Evolutionary conservation across 305 asterid species (phyloP).

Genomic region (Euphrasia arctica): DNA sequence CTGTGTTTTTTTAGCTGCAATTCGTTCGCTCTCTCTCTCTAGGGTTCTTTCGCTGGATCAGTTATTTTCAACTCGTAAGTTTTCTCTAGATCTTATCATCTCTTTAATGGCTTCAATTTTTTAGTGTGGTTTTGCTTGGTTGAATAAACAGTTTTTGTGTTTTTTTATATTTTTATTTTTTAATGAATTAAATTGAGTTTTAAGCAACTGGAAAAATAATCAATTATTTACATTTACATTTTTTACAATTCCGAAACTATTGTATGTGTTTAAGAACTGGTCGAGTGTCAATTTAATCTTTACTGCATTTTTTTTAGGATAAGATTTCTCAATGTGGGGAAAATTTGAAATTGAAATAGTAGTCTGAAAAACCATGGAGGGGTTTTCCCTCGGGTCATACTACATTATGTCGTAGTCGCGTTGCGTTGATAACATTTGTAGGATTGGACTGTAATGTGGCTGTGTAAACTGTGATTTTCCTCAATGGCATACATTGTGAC

Average conservation of each 20-base stretch:
- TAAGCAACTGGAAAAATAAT: background rate
- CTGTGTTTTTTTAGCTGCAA: no score
- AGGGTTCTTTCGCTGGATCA: conserved; percentile 38
- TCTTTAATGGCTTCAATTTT: no score
- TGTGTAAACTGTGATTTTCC: background rate
- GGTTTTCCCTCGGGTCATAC: no score
- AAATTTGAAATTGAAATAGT: background rate
- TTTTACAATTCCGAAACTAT: background rate
- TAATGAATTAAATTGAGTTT: no score
- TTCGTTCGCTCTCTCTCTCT: conserved; percentile 4
- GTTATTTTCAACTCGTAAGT: conserved; percentile 35
- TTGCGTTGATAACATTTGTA: background rate
- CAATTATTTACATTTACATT: background rate
- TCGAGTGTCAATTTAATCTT: background rate
- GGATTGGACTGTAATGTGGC: background rate
- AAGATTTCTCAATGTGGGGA: background rate
- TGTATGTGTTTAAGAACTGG: background rate
- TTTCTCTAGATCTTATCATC: conserved; percentile 25
- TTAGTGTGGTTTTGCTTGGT: no score
- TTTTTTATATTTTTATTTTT: background rate
- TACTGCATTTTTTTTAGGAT: background rate
- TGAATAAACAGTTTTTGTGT: no score
- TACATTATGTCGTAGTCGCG: background rate
- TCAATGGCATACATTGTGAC: no score
- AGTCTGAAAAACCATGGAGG: background rate